These are phyloP conservation scores for Fonsecaea erecta DNA, from an alignment of 2,329 filamentous ascomycete species.

Conservation along the genomic window DNA sequence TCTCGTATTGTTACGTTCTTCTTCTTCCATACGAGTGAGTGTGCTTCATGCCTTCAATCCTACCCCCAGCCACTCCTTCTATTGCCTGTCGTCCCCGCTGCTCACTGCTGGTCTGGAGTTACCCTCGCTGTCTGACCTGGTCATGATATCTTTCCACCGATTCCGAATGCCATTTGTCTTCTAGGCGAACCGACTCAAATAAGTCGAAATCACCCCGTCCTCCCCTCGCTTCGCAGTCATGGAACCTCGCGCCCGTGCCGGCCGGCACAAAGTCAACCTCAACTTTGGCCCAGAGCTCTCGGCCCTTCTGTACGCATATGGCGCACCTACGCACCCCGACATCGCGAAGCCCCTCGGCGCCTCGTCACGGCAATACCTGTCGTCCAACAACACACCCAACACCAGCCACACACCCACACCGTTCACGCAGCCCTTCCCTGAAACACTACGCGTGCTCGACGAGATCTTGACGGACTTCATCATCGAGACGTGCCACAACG, in stretches of 20 bases:
- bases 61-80: background rate
- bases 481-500: constrained; percentile 88
- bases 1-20: no score
- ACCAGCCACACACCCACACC: constrained; percentile 62
- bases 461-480: constrained; percentile 97
- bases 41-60: background rate
- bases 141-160: no score
- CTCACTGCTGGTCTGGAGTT: background rate
- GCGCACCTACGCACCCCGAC: constrained; percentile 46
- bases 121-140: background rate
- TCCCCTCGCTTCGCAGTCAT: constrained; percentile 49
- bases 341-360: constrained; percentile 38
- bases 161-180: background rate
- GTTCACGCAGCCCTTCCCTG: constrained; percentile 78
- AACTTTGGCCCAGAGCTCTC: constrained; percentile 75
- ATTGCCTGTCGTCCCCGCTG: background rate
- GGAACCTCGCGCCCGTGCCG: constrained; percentile 76
- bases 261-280: constrained; percentile 81
- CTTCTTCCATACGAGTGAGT: no score
- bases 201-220: background rate
- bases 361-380: constrained; percentile 31
- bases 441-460: constrained; percentile 85
- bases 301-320: constrained; percentile 54
- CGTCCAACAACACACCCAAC: constrained; percentile 32
- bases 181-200: background rate